These are phyloP conservation scores for Grosmannia serpens DNA, from an alignment of 2,329 filamentous ascomycete species.

Conservation along the genomic window DNA sequence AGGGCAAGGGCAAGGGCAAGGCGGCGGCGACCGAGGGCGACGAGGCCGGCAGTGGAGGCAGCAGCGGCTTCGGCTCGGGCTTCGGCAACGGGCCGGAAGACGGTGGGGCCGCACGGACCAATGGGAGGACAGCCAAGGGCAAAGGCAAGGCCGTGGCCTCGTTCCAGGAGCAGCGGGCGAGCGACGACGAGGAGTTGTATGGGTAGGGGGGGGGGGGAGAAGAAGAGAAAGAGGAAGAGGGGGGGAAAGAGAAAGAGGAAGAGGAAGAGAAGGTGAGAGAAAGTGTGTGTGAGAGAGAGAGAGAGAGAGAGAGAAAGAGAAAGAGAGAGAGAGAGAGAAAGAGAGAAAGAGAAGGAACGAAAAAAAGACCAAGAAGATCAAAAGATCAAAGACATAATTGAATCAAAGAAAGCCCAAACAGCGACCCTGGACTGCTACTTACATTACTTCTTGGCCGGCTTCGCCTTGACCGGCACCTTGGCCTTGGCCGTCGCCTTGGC, in stretches of 20 bases:
- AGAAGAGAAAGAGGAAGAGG: not conserved
- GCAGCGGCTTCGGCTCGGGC: not conserved
- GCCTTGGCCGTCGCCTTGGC: not conserved
- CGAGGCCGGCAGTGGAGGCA: slow-evolving; percentile 16
- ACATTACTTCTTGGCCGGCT: not conserved
- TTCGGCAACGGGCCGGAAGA: not conserved
- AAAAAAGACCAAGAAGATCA: not conserved
- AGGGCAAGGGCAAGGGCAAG: slow-evolving; percentile 24
- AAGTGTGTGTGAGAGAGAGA: not conserved
- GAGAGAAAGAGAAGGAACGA: not conserved
- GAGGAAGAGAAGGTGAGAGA: not conserved
- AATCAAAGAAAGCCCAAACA: not conserved
- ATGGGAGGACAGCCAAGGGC: slow-evolving; percentile 3
- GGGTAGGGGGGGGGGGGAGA: slow-evolving; percentile 16
- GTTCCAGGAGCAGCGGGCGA: slow-evolving; percentile 42
- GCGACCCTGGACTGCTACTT: not conserved
- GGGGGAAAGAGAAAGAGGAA: not conserved
- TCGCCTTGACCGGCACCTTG: not conserved
- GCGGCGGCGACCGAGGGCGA: slow-evolving; percentile 19
- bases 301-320: not conserved
- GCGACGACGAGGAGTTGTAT: slow-evolving; percentile 47
- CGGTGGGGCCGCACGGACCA: not conserved
- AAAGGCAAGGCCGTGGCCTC: slow-evolving; percentile 36
- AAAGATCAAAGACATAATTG: not conserved
- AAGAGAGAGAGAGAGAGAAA: not conserved